Evolutionary conservation across 768 basidiomycete genomes (phyloP).

Genomic region (Mrakia blollopis): DNA sequence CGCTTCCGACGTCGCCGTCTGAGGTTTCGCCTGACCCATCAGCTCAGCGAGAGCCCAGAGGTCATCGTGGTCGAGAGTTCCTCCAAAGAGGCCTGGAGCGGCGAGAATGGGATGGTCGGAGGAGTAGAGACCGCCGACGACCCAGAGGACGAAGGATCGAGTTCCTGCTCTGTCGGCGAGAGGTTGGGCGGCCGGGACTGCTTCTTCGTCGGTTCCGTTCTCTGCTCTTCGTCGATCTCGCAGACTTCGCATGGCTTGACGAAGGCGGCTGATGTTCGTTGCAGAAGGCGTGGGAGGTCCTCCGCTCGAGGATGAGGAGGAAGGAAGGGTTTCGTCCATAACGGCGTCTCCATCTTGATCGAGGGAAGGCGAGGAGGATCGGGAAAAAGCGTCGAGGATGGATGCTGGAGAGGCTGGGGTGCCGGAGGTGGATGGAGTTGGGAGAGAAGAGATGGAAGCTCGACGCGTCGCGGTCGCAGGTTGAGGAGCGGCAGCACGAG

Average conservation of each 20-base stretch:
- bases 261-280: not conserved
- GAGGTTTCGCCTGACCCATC: conserved; percentile 73
- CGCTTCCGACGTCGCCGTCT: conserved; percentile 74
- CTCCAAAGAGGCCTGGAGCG: conserved; percentile 44
- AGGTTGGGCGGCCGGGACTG: not conserved
- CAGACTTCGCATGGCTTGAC: conserved; percentile 7
- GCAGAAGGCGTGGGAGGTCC: not conserved
- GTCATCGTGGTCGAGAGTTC: conserved; percentile 51
- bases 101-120: conserved; percentile 82
- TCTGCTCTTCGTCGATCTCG: not conserved
- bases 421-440: not conserved
- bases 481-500: not conserved
- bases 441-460: not conserved
- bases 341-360: not conserved
- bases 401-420: not conserved
- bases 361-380: not conserved
- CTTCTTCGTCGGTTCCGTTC: not conserved
- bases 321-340: not conserved
- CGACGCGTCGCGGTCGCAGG: not conserved
- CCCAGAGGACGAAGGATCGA: conserved; percentile 22
- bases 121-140: conserved; percentile 71
- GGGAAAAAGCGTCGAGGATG: too few species aligned
- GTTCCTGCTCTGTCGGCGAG: not conserved
- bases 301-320: not conserved
- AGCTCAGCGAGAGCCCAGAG: conserved; percentile 70